These are phyloP conservation scores for Solanum bulbocastanum DNA, from an alignment of 257 asterid species.

Conservation along the genomic window DNA sequence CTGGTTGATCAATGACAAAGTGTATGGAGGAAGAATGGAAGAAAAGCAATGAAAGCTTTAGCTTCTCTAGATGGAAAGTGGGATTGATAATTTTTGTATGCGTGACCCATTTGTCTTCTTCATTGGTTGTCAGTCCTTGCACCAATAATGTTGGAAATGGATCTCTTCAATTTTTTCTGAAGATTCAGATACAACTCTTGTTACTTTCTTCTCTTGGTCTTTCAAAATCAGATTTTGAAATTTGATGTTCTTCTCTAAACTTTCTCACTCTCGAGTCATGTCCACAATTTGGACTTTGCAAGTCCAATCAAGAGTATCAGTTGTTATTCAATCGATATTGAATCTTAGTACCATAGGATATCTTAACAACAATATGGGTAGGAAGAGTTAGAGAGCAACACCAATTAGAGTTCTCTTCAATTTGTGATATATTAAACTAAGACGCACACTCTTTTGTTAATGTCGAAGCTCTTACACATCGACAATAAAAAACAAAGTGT, in stretches of 20 bases:
- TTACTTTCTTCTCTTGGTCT: not conserved
- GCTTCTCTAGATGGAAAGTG: not conserved
- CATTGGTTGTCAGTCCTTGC: slow-evolving; percentile 17
- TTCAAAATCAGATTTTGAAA: not conserved
- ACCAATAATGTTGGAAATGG: slow-evolving; percentile 24
- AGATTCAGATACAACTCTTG: no score
- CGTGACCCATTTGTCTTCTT: slow-evolving; percentile 43
- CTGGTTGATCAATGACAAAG: not conserved
- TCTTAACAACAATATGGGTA: no score
- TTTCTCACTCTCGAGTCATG: not conserved
- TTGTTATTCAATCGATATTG: no score
- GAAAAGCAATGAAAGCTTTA: not conserved
- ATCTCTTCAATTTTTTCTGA: not conserved
- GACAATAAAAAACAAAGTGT: no score
- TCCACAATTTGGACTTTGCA: not conserved
- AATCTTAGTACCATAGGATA: no score
- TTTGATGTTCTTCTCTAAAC: not conserved
- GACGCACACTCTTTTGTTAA: no score
- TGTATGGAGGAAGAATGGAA: not conserved
- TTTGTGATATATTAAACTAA: no score
- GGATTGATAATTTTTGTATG: slow-evolving; percentile 32
- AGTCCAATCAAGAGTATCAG: no score
- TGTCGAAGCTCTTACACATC: no score
- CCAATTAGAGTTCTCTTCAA: no score
- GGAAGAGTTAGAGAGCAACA: no score